Conservation (phyloP, 768 basidiomycete genomes). For the Leucosporidium creatinivorum region DNA sequence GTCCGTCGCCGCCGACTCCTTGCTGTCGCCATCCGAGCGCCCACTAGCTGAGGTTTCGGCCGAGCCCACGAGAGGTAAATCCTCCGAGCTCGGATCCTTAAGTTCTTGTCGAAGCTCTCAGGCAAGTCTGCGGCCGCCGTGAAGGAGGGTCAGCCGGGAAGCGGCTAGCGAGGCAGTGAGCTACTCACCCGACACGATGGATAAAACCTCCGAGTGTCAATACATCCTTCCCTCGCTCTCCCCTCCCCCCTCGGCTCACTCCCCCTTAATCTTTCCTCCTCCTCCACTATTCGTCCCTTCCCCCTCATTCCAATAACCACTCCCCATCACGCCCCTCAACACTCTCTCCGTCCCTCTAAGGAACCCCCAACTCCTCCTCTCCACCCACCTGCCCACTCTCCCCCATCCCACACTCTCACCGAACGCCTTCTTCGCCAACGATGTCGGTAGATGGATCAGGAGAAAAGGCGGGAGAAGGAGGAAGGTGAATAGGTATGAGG, state of each 20-base stretch:
- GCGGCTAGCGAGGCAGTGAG: too few species aligned
- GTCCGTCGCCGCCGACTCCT: too few species aligned
- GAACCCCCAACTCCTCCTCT: not conserved
- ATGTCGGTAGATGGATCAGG: constrained; percentile 42
- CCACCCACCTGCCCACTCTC: not conserved
- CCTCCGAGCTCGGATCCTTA: too few species aligned
- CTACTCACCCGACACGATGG: too few species aligned
- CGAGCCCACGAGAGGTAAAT: too few species aligned
- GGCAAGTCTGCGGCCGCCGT: too few species aligned
- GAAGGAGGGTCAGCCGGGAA: too few species aligned
- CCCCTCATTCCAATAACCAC: not conserved
- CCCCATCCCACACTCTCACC: not conserved
- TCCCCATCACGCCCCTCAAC: not conserved
- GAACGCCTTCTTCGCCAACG: constrained; percentile 20
- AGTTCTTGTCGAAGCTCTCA: too few species aligned
- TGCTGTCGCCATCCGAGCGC: too few species aligned
- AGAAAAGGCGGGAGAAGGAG: constrained; percentile 36
- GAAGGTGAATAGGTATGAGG: constrained; percentile 30
- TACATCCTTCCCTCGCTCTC: not conserved
- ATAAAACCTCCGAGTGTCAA: too few species aligned
- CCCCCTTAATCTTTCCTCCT: not conserved
- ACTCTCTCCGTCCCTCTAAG: not conserved
- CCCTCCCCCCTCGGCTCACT: not conserved
- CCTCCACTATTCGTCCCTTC: not conserved
- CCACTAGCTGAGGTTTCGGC: too few species aligned